Percentiles rank a stretch among this genome's conserved stretches.
Conservation (phyloP, 1,284 basidiomycete species). For the Papiliotrema fonsecae region DNA sequence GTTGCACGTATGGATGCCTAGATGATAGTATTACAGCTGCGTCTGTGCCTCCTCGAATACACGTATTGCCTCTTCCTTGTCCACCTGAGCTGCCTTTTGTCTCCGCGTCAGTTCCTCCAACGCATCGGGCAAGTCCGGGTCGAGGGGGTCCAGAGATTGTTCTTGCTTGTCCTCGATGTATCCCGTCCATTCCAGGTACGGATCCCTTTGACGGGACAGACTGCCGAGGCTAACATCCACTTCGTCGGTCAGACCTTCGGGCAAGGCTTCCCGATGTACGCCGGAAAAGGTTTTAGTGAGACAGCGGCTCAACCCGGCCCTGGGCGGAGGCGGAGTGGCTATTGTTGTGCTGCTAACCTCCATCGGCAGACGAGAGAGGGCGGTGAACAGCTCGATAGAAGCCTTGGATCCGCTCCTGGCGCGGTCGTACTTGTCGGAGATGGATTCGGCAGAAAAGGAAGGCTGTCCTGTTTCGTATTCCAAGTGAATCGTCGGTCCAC, state of each 20-base stretch:
- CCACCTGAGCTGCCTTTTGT: slow-evolving; percentile 1
- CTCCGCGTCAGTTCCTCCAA: slow-evolving; percentile 3
- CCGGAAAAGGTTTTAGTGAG: slow-evolving; percentile 5
- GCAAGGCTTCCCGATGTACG: background rate
- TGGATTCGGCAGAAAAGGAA: background rate
- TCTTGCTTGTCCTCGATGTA: too few species aligned
- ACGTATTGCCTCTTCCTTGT: slow-evolving; percentile 6
- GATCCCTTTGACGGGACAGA: background rate
- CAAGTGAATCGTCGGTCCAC: background rate
- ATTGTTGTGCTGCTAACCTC: background rate
- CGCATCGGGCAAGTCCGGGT: slow-evolving; percentile 6
- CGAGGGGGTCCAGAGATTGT: slow-evolving; percentile 1
- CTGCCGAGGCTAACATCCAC: slow-evolving; percentile 2
- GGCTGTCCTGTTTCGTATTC: background rate
- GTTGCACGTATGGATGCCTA: background rate
- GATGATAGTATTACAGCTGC: slow-evolving; percentile 3
- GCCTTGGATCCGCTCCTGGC: background rate
- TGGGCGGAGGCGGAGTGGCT: background rate
- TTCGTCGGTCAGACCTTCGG: slow-evolving; percentile 5
- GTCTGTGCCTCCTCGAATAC: slow-evolving; percentile 8
- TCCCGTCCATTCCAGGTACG: background rate
- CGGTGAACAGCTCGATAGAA: slow-evolving; percentile 2
- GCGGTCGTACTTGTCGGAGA: background rate
- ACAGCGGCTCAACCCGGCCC: too few species aligned
- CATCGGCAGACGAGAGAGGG: slow-evolving; percentile 1